Conservation (phyloP, 306 rosid species). For the Castanospermum australe region DNA sequence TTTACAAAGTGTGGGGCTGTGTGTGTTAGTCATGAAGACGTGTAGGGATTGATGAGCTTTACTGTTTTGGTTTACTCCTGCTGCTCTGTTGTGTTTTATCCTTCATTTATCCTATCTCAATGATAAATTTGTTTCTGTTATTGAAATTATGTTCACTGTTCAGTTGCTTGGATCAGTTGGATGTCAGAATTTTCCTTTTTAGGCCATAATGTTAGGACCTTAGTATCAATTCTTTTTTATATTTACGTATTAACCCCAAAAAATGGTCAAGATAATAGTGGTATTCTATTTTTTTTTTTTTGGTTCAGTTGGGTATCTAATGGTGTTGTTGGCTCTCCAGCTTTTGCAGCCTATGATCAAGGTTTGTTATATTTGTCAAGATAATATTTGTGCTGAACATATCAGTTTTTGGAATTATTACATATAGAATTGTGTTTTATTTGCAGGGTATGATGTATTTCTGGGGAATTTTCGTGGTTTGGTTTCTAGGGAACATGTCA, state of each 20-base stretch:
- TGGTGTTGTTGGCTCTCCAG: conserved; percentile 98
- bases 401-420: background rate
- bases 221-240: background rate
- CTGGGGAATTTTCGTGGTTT: conserved; percentile 85
- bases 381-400: background rate
- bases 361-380: conserved; percentile 51
- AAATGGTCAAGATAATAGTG: background rate
- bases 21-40: background rate
- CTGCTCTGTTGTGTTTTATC: background rate
- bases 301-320: conserved; percentile 89
- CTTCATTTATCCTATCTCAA: background rate
- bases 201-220: background rate
- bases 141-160: background rate
- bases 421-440: conserved; percentile 16
- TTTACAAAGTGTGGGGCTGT: background rate
- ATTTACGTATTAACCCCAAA: background rate
- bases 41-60: background rate
- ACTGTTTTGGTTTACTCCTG: background rate
- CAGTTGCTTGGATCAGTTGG: background rate
- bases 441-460: conserved; percentile 82
- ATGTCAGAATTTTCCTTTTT: background rate
- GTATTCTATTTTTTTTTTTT: background rate
- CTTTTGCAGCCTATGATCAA: conserved; percentile 97
- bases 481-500: conserved; percentile 79
- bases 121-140: background rate